Conservation (phyloP, 2,329 filamentous ascomycete genomes). For the Dothidotthia symphoricarpi region DNA sequence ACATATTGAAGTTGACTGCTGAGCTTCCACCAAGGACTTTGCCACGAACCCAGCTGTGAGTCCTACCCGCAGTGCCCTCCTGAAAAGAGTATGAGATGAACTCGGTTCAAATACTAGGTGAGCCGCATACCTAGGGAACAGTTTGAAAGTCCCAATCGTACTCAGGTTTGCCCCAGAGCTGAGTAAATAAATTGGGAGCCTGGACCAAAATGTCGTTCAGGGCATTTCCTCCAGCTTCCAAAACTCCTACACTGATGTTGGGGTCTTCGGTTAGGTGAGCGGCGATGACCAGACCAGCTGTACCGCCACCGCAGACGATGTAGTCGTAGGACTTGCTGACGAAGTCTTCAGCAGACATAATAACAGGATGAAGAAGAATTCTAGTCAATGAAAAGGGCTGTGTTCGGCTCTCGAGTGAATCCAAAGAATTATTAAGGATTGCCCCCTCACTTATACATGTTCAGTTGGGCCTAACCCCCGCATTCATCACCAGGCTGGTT, state of each 20-base stretch:
- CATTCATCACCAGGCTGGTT: too few species aligned
- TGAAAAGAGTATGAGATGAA: slow-evolving; percentile 9
- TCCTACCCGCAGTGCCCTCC: slow-evolving; percentile 20
- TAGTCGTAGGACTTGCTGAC: slow-evolving; percentile 22
- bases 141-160: slow-evolving; percentile 36
- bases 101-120: neutral
- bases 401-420: too few species aligned
- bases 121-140: slow-evolving; percentile 26
- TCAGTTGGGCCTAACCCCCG: too few species aligned
- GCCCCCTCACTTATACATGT: too few species aligned
- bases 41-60: slow-evolving; percentile 30
- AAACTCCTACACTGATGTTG: slow-evolving; percentile 23
- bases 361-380: neutral
- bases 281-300: slow-evolving; percentile 32
- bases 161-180: slow-evolving; percentile 28
- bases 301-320: slow-evolving; percentile 30
- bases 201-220: slow-evolving; percentile 31
- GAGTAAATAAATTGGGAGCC: slow-evolving; percentile 25
- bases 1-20: slow-evolving; percentile 40
- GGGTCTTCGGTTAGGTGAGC: slow-evolving; percentile 30
- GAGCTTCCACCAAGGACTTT: slow-evolving; percentile 41
- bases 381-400: too few species aligned
- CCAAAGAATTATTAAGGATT: too few species aligned
- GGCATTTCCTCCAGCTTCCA: slow-evolving; percentile 32
- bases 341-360: slow-evolving; percentile 27